A percentile compares a stretch with the other conserved stretches of the same genome.
Conservation (phyloP, 2,329 filamentous ascomycete species). For the Juglanconis sp. region DNA sequence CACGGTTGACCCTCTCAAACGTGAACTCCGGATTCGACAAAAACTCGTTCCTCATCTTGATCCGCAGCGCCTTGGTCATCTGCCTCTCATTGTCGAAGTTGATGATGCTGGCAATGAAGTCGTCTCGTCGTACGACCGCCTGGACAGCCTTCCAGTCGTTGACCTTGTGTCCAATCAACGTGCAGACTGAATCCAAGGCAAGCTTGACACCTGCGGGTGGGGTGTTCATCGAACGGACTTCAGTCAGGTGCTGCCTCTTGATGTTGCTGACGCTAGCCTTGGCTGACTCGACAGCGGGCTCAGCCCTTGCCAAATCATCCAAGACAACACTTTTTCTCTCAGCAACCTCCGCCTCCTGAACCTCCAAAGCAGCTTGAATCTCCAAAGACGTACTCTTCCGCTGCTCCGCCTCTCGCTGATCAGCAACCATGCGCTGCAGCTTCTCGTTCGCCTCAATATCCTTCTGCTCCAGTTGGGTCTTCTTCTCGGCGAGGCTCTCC, state of each 20-base stretch:
- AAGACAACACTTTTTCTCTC: slow-evolving; percentile 79
- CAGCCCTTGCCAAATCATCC: slow-evolving; percentile 82
- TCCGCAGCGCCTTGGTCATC: slow-evolving; percentile 80
- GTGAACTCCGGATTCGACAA: slow-evolving; percentile 93
- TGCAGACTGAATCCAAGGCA: slow-evolving; percentile 94
- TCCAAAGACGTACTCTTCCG: slow-evolving; percentile 84
- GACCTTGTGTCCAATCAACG: slow-evolving; percentile 84
- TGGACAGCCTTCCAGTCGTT: slow-evolving; percentile 90
- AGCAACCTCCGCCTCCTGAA: slow-evolving; percentile 85
- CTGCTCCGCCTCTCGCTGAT: slow-evolving; percentile 91
- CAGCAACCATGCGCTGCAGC: slow-evolving; percentile 92
- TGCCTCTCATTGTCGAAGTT: slow-evolving; percentile 93
- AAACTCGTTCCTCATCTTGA: slow-evolving; percentile 91
- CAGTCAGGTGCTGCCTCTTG: slow-evolving; percentile 93
- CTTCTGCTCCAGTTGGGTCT: slow-evolving; percentile 87
- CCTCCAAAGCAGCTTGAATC: slow-evolving; percentile 81
- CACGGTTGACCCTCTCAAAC: slow-evolving; percentile 91
- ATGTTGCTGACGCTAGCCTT: slow-evolving; percentile 98
- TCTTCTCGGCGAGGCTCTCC: slow-evolving; percentile 89
- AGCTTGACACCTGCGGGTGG: slow-evolving; percentile 88
- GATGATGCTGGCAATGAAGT: slow-evolving; percentile 97
- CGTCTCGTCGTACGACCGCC: slow-evolving; percentile 82
- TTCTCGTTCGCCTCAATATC: slow-evolving; percentile 96
- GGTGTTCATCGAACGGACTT: slow-evolving; percentile 95
- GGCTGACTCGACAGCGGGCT: slow-evolving; percentile 88